phyloP scores from a whole-genome alignment of 805 yeast genomes.

The Sugiyamaella lignohabitans region DNA sequence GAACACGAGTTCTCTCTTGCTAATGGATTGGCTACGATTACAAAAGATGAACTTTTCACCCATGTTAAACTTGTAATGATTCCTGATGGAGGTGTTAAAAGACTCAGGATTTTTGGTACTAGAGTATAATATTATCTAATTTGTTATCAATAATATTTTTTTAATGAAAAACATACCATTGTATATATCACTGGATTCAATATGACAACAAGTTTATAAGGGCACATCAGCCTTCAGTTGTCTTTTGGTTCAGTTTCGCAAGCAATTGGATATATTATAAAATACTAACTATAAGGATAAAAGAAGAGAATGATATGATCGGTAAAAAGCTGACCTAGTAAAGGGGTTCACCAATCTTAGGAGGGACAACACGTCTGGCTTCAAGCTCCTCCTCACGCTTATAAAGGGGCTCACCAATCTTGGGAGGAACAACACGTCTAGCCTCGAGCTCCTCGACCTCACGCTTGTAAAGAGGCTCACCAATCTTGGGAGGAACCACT shows the following conservation, averaged over 20 bases:
- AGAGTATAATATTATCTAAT: no score
- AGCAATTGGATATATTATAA: no score
- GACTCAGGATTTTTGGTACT: constrained; percentile 73
- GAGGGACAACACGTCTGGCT: background rate
- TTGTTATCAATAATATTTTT: no score
- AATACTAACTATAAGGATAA: no score
- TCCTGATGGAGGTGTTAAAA: constrained; percentile 96
- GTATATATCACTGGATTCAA: no score
- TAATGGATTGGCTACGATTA: constrained; percentile 24
- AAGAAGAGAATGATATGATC: background rate
- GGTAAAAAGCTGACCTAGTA: background rate
- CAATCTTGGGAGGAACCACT: constrained; percentile 1
- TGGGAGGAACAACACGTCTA: background rate
- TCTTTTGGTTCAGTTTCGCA: no score
- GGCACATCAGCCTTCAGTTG: no score
- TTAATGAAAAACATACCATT: no score
- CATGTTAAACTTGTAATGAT: constrained; percentile 78
- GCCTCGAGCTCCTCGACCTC: background rate
- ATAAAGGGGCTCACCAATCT: constrained; percentile 7
- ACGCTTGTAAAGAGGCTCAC: constrained; percentile 7
- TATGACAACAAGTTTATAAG: no score
- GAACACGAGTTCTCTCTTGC: constrained; percentile 52
- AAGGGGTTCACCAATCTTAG: constrained; percentile 6
- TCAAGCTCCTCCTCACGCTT: background rate
- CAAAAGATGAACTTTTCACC: constrained; percentile 37